Conservation (phyloP, 805 yeast species). For the Wickerhamomyces xylosicus region DNA sequence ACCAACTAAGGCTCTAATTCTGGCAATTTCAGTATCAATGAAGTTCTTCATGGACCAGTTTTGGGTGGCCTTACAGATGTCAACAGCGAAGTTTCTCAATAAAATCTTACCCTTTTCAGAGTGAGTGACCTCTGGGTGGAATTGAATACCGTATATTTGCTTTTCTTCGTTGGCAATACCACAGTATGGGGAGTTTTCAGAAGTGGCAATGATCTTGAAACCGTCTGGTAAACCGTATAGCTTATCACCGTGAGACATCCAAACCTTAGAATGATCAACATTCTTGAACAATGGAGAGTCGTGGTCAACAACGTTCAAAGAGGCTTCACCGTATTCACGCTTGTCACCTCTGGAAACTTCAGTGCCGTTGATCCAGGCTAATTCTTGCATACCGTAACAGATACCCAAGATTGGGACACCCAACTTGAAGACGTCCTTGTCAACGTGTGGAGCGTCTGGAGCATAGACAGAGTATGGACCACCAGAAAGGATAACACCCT, state of each 20-base stretch:
- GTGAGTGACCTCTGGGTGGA: constrained; percentile 99
- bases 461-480: constrained; percentile 98
- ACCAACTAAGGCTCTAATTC: constrained; percentile 87
- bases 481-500: constrained; percentile 92
- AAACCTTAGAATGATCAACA: constrained; percentile 89
- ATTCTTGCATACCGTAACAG: constrained; percentile 98
- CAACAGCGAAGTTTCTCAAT: constrained; percentile 86
- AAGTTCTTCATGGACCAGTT: constrained; percentile 99
- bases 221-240: constrained; percentile 83
- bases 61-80: constrained; percentile 75
- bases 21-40: constrained; percentile 89
- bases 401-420: constrained; percentile 93
- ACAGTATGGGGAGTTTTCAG: constrained; percentile 92
- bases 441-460: constrained; percentile 94
- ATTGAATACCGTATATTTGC: constrained; percentile 87
- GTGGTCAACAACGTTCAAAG: constrained; percentile 62
- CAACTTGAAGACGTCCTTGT: constrained; percentile 82
- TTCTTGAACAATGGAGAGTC: constrained; percentile 70
- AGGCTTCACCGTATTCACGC: constrained; percentile 97
- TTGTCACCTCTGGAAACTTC: constrained; percentile 90
- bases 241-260: constrained; percentile 99
- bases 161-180: constrained; percentile 74
- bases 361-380: constrained; percentile 95
- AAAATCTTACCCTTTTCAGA: constrained; percentile 82
- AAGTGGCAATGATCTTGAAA: constrained; percentile 79